Base-by-base conservation (phyloP, 345 rosid genomes). In the Aurinia saxatilis region DNA sequence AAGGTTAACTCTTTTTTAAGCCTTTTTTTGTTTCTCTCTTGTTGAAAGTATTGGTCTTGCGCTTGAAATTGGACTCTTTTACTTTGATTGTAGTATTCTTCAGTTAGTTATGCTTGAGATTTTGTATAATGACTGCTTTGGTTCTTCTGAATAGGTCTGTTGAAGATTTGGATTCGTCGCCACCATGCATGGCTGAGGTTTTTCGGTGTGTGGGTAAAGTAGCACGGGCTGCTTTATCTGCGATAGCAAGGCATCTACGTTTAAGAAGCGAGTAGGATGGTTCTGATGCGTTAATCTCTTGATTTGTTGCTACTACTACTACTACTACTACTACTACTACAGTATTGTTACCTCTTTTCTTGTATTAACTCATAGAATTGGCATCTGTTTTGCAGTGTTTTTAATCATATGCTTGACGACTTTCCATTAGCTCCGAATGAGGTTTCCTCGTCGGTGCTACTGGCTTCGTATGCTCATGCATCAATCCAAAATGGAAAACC, bases 141-240 rank as follows among this genome's bases (percentile, higher is more conserved):
- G 18, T 55, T 65, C 29, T 52, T 73, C 10, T 74, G 50, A 54
- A 64, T 56, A 92, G 98, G 76, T 78, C 95, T 38, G 70, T 83
- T 65, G 98, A 89, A 76, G 95, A 92, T 77, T 78, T 84, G 75
- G 97, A 88, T 70, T 81, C 98, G 19, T 84, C 93, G 38, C 98
- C 98, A 23, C 95, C 98, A 2, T 92, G 98, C 73, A 87, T 89
- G 97, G 84, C 85, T 68, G 98, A 92, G 73, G 64, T 85, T 48
- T 92, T 83, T 66, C 73, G 88, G 81, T 82, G 93, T 53, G 82
- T 92, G 93, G 98, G 98, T 35, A 92, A 82, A 78, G 98, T 83
- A 57, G 98, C 98, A 74, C 86, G 98, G 47, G 85, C 89, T 71
- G 84, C 88, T 70, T 72, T 92, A 48, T 82, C 83, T 76, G 93